These are phyloP conservation scores for Psidium guajava DNA, from an alignment of 345 rosid genomes.

Conservation along the genomic window DNA sequence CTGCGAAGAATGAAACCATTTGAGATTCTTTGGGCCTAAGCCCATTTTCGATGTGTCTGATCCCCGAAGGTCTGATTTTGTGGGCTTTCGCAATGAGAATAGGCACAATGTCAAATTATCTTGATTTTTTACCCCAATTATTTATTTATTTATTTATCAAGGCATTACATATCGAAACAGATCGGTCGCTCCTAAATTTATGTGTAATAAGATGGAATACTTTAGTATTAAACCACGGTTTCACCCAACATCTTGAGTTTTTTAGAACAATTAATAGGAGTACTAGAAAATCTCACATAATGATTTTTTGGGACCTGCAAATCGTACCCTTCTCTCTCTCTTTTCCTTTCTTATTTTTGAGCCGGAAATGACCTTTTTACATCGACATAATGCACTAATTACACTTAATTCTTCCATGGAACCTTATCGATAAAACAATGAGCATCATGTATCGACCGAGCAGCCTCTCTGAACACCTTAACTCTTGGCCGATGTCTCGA, in stretches of 20 bases:
- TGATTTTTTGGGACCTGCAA: neutral
- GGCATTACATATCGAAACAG: neutral
- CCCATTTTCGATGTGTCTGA: neutral
- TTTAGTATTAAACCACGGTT: too few species aligned
- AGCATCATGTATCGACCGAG: neutral
- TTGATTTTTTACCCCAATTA: neutral
- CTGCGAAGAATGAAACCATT: neutral
- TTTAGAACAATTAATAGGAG: too few species aligned
- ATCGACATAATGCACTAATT: neutral
- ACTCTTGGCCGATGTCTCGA: neutral
- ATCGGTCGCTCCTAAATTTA: neutral
- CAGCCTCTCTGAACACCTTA: neutral
- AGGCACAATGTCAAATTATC: neutral
- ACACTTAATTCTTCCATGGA: too few species aligned
- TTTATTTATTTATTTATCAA: too few species aligned
- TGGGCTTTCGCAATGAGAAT: neutral
- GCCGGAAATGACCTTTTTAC: neutral
- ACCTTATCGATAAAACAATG: neutral
- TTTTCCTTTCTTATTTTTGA: fast-evolving
- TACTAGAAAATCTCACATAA: too few species aligned
- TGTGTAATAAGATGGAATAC: neutral
- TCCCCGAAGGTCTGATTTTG: neutral
- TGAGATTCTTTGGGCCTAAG: neutral
- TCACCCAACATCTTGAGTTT: too few species aligned
- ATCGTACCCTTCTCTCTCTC: neutral